Evolutionary conservation across 805 yeast genomes (phyloP).

Genomic region (Blastobotrys mokoenaii): DNA sequence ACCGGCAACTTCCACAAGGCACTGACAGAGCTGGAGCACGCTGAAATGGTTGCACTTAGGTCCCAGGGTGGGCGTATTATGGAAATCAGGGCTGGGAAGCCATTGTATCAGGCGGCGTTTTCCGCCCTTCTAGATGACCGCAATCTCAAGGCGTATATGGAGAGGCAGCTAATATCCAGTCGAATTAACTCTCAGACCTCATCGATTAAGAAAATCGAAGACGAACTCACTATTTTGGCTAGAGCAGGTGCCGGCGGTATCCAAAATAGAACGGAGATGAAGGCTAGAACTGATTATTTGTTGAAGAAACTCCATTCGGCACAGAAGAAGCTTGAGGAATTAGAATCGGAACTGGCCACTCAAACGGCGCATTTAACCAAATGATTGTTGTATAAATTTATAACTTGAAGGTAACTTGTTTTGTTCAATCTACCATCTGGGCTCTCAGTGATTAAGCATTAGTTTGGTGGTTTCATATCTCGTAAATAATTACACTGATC

Average conservation of each 20-base stretch:
- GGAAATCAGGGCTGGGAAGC: constrained; percentile 70
- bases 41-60: constrained; percentile 63
- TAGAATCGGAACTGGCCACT: constrained; percentile 33
- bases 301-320: constrained; percentile 57
- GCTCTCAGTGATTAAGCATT: constrained; percentile 1
- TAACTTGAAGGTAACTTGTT: too few relatives aligned
- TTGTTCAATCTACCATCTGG: too few relatives aligned
- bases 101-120: constrained; percentile 77
- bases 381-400: too few relatives aligned
- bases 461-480: not conserved
- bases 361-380: constrained; percentile 16
- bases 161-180: constrained; percentile 48
- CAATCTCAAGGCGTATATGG: constrained; percentile 50
- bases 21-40: constrained; percentile 64
- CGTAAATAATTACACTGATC: too few relatives aligned
- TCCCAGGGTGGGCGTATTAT: constrained; percentile 69
- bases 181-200: constrained; percentile 51
- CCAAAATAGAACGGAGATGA: constrained; percentile 43
- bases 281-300: constrained; percentile 55
- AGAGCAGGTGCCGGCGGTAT: not conserved
- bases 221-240: constrained; percentile 48
- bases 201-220: constrained; percentile 58
- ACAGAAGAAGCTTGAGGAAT: constrained; percentile 40
- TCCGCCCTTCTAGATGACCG: constrained; percentile 49
- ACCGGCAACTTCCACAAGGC: constrained; percentile 40